Conservation (phyloP, 805 yeast species). For the Pichia sporocuriosa region DNA sequence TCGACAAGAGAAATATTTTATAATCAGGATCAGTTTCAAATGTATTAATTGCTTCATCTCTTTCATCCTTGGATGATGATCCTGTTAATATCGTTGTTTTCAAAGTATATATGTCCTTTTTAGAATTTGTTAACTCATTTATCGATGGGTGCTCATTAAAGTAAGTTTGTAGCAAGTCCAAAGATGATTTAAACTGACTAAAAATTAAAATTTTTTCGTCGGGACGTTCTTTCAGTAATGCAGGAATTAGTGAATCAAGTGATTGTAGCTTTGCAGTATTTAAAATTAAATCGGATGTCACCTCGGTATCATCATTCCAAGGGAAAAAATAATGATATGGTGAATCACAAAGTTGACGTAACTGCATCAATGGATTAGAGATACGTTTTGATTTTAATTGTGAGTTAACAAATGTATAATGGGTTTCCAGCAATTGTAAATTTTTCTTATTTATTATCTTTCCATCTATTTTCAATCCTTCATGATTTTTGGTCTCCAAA, state of each 20-base stretch:
- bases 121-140: background rate
- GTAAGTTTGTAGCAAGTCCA: conserved; percentile 80
- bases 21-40: conserved; percentile 37
- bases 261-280: conserved; percentile 70
- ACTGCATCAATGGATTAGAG: conserved; percentile 73
- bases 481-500: background rate
- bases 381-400: conserved; percentile 47
- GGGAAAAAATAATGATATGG: conserved; percentile 84
- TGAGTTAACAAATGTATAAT: conserved; percentile 29
- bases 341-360: conserved; percentile 77
- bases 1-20: conserved; percentile 67
- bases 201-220: conserved; percentile 61
- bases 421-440: conserved; percentile 13
- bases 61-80: conserved; percentile 51
- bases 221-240: conserved; percentile 31
- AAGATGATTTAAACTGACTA: conserved; percentile 81
- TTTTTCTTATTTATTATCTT: too few species aligned
- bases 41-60: conserved; percentile 54
- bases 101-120: conserved; percentile 34
- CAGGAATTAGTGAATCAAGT: conserved; percentile 54
- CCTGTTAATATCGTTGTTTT: conserved; percentile 47
- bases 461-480: conserved; percentile 6
- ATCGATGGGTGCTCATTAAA: conserved; percentile 32
- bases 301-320: conserved; percentile 42
- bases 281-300: conserved; percentile 31